Evolutionary conservation across 441 rosid genomes (phyloP).

Genomic region (Syzygium syzygioides): DNA sequence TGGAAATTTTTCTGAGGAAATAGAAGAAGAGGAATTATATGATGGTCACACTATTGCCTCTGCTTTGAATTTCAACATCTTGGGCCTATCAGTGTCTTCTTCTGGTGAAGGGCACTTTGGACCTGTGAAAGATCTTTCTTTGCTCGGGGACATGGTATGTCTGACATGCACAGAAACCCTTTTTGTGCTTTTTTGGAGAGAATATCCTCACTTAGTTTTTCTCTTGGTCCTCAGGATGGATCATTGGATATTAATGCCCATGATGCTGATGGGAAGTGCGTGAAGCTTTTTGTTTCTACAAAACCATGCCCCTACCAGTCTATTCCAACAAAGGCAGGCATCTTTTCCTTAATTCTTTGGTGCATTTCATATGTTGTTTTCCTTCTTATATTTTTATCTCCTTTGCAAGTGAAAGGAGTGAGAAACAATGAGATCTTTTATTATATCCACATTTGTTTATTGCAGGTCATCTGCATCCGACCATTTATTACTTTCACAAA

Average conservation of each 20-base stretch:
- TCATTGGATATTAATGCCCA: conserved; percentile 81
- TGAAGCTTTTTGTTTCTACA: conserved; percentile 80
- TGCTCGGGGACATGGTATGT: conserved; percentile 91
- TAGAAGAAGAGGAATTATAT: conserved; percentile 76
- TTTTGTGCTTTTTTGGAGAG: neutral
- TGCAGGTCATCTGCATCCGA: conserved; percentile 80
- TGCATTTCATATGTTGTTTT: conserved; percentile 1
- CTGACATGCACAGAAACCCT: conserved; percentile 2
- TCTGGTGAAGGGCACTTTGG: conserved; percentile 56
- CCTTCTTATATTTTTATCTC: neutral
- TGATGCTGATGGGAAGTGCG: conserved; percentile 69
- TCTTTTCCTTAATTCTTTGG: neutral
- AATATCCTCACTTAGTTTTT: neutral
- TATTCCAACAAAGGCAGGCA: conserved; percentile 85
- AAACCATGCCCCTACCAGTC: conserved; percentile 83
- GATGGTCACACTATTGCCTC: conserved; percentile 95
- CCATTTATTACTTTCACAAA: conserved; percentile 98
- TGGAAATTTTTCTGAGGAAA: conserved; percentile 46
- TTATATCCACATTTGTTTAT: neutral
- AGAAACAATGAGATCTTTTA: neutral
- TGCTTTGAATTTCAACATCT: conserved; percentile 66
- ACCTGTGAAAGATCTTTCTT: conserved; percentile 78
- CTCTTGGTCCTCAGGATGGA: conserved; percentile 66
- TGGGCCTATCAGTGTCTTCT: conserved; percentile 73
- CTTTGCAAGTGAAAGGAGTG: conserved; percentile 1